Base-by-base conservation (phyloP, 2,329 filamentous ascomycete species). In the Ceratocystis papillata region DNA sequence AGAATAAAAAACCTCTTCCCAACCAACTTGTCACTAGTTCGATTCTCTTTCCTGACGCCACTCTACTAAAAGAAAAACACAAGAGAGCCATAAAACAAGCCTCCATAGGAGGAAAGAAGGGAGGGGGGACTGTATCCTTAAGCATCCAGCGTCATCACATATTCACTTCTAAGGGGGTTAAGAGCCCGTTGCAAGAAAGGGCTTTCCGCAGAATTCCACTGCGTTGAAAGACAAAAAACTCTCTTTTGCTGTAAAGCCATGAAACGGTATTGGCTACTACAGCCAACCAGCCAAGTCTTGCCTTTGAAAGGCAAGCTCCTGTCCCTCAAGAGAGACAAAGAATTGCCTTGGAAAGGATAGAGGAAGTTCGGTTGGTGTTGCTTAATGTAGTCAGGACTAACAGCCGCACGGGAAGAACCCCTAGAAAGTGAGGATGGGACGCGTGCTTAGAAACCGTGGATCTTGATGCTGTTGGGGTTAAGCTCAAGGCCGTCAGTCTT, bases 401-500 rank as follows among this genome's bases (percentile, higher is more conserved):
- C 62, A 64, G 62, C 46, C 33, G 62, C 62, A 48, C 46, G 46
- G 12, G 37, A 4, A 41, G 37, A 41, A 15, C 37, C 46, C 62
- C 62, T 33, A 64, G 46, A 64, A 55, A 50, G 62, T 30, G 12
- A 41, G 50, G 46, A 64, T 41, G 30, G 62, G 25, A 30, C 33
- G 12, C 41, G 71, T 70, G 71, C 73, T 76, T 79, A 79, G 75
- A 78, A 78, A 71, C 86, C 77, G 75, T 79, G 77, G 74, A 93
- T 89, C 85, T 97, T 96, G 81, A 97, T 96, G 80, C 88, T 95
- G 86, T 96, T 96, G 78, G 87, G 83, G 80, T 96, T 90, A 76
- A 96, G 87, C 78, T 90, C 90, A 74, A 97, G 84, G 74, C 93
- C 93, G 76, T 92, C 89, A 79, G 92, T 90, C 84, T 96, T 95